Percentiles rank a stretch among this genome's conserved stretches.
phyloP scores from a whole-genome alignment of 2,329 filamentous ascomycete species.

The Laburnicola sp. region DNA sequence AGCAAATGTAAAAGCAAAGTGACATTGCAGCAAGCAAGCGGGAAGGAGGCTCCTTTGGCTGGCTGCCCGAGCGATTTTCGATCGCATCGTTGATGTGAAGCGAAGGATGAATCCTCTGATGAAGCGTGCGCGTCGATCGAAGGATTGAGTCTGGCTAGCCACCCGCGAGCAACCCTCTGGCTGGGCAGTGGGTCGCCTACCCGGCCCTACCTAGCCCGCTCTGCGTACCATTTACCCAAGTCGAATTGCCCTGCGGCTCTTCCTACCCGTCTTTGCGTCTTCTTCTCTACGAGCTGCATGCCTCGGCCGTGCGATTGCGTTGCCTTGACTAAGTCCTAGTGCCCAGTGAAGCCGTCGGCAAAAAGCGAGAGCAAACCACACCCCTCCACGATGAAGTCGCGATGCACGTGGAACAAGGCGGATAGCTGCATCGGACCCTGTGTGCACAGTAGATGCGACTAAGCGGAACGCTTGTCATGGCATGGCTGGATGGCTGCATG shows the following conservation, averaged over 20 bases:
- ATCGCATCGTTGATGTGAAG: background rate
- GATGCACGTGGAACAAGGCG: background rate
- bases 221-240: no score
- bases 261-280: background rate
- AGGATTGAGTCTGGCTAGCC: background rate
- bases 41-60: slow-evolving; percentile 1
- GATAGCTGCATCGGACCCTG: background rate
- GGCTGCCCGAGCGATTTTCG: background rate
- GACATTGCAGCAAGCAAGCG: slow-evolving; percentile 4
- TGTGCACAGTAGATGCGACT: background rate
- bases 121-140: background rate
- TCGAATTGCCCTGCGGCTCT: background rate
- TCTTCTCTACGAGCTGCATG: background rate
- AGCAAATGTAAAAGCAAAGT: background rate
- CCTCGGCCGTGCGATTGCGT: background rate
- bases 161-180: background rate
- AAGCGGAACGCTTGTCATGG: background rate
- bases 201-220: no score
- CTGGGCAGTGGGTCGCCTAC: no score
- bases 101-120: background rate
- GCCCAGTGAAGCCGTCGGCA: background rate
- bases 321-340: no score
- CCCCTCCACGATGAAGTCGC: background rate
- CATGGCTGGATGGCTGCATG: background rate
- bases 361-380: background rate